These are phyloP conservation scores for Agrocybe chaxingu DNA, from an alignment of 768 basidiomycete genomes.

Conservation along the genomic window DNA sequence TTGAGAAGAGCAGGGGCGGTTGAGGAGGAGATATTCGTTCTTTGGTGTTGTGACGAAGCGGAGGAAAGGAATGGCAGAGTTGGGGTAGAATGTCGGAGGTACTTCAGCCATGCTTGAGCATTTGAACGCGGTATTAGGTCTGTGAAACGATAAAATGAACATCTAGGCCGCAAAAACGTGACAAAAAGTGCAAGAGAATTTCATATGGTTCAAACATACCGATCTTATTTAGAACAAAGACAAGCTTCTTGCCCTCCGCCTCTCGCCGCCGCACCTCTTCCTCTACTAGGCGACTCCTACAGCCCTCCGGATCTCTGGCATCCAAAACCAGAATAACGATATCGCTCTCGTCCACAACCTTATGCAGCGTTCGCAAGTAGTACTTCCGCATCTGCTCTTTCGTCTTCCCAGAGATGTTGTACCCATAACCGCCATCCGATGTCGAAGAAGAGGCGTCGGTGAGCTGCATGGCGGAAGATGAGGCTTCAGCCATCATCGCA, in stretches of 20 bases:
- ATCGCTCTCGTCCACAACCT: slow-evolving; percentile 92
- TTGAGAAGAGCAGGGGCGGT: slow-evolving; percentile 77
- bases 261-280: slow-evolving; percentile 88
- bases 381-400: slow-evolving; percentile 70
- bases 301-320: slow-evolving; percentile 93
- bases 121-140: slow-evolving; percentile 89
- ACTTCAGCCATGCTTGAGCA: slow-evolving; percentile 85
- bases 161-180: neutral
- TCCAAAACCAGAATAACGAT: slow-evolving; percentile 89
- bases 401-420: slow-evolving; percentile 36
- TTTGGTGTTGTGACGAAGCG: slow-evolving; percentile 72
- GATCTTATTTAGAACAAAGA: slow-evolving; percentile 96
- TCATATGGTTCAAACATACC: slow-evolving; percentile 46
- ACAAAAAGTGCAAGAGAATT: neutral
- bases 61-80: slow-evolving; percentile 88
- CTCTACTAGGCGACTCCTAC: slow-evolving; percentile 87
- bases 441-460: slow-evolving; percentile 31
- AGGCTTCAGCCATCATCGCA: slow-evolving; percentile 47
- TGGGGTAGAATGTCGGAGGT: slow-evolving; percentile 90
- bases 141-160: slow-evolving; percentile 23
- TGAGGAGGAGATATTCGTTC: slow-evolving; percentile 74
- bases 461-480: slow-evolving; percentile 20
- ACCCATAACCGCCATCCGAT: slow-evolving; percentile 11
- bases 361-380: slow-evolving; percentile 79
- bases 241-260: slow-evolving; percentile 84